Evolutionary conservation across 257 asterid species (phyloP).

Genomic region (Forsythia viridissima): DNA sequence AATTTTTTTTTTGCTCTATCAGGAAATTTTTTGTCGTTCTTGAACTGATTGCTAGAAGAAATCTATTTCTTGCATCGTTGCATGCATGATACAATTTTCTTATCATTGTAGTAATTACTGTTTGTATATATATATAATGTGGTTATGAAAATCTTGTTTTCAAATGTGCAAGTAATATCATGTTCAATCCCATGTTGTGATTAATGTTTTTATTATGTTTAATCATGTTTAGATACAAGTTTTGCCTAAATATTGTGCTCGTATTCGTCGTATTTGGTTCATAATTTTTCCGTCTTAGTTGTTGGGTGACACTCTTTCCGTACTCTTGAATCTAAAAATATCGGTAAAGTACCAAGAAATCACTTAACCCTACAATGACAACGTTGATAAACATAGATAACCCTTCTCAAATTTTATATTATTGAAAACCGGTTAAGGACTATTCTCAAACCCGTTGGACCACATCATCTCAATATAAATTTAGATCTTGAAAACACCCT

Average conservation of each 20-base stretch:
- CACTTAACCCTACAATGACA: background rate
- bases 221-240: too few relatives aligned
- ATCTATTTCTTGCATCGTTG: background rate
- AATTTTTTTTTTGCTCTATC: background rate
- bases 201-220: background rate
- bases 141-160: conserved; percentile 2
- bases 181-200: conserved; percentile 20
- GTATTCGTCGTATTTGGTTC: too few relatives aligned
- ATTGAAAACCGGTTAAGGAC: background rate
- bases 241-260: too few relatives aligned
- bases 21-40: background rate
- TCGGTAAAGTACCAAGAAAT: background rate
- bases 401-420: background rate
- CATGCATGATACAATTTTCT: background rate
- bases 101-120: background rate
- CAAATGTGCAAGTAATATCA: conserved; percentile 22
- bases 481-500: background rate
- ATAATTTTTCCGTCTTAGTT: background rate
- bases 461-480: background rate
- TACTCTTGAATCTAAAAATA: background rate
- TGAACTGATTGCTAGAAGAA: background rate
- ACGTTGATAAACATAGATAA: background rate
- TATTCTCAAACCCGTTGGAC: background rate
- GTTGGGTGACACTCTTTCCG: background rate
- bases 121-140: background rate